A percentile compares a stretch with the other conserved stretches of the same genome.
Conservation (phyloP, 1,284 basidiomycete species). For the Athelia psychrophila region DNA sequence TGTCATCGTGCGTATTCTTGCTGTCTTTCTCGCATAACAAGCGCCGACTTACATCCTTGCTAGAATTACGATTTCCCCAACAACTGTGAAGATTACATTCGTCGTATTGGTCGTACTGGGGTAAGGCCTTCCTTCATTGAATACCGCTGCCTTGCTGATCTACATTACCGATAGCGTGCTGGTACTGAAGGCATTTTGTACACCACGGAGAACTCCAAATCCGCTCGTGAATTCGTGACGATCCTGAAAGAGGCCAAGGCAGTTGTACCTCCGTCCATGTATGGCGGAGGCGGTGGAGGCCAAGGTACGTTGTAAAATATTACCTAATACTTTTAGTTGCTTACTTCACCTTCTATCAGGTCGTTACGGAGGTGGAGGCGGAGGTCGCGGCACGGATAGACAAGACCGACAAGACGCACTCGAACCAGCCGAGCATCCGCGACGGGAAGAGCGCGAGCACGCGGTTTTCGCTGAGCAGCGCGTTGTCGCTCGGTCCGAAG, state of each 20-base stretch:
- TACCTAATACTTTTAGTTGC: too few species aligned
- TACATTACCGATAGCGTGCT: constrained; percentile 58
- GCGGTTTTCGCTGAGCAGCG: constrained; percentile 38
- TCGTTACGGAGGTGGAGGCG: constrained; percentile 37
- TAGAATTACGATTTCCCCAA: constrained; percentile 98
- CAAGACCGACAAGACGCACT: too few species aligned
- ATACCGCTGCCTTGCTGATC: constrained; percentile 5
- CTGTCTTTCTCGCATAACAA: too few species aligned
- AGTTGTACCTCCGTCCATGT: constrained; percentile 78
- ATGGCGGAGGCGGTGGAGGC: constrained; percentile 74
- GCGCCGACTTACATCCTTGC: constrained; percentile 23
- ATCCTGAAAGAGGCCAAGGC: constrained; percentile 93
- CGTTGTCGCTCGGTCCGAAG: too few species aligned
- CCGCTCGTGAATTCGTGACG: constrained; percentile 86
- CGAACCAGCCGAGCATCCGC: too few species aligned
- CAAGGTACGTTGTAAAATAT: too few species aligned
- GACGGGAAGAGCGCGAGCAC: too few species aligned
- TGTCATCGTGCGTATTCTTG: constrained; percentile 70
- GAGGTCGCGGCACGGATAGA: too few species aligned
- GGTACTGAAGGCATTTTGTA: constrained; percentile 90
- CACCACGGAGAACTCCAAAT: constrained; percentile 93
- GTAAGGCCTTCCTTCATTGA: constrained; percentile 45
- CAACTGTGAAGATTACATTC: constrained; percentile 93
- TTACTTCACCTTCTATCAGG: constrained; percentile 34
- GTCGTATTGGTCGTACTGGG: constrained; percentile 89